Base-by-base conservation (phyloP, 2,329 filamentous ascomycete species). In the Raffaelea arxii region DNA sequence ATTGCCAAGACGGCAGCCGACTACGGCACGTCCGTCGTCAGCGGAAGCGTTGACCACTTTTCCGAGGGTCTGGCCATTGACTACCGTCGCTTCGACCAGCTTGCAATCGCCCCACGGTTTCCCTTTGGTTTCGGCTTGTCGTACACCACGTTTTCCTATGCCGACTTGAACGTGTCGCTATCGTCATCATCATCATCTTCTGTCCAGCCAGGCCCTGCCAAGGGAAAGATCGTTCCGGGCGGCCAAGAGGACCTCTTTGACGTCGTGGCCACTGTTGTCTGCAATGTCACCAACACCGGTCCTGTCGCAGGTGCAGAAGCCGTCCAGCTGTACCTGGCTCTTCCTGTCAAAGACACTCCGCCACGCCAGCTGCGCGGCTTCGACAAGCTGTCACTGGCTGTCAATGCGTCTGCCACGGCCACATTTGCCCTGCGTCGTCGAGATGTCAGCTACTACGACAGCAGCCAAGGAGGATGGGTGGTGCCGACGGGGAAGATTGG, bases 101-200 rank as follows among this genome's bases (percentile, higher is more conserved):
- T 69, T 9, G 65, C 65, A 32, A 77, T 82, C 51, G 70, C 65
- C 24, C 77, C 80, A 1, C 70, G 78, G 9, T 84, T 75, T 55
- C 77, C 78, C 48, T 84, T 84, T 52, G 80, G 80, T 6, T 77
- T 77, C 54, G 80, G 80, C 0, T 65, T 84, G 23, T 71, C 80
- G 14, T 87, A 86, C 64, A 85, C 84, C 2, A 79, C 71, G 23
- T 87, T 85, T 62, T 69, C 70, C 25, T 81, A 79, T 58, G 70
- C 73, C 16, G 64, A 68, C 48, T 65, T 82, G 11, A 63, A 63
- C 25, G 54, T 69, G 42, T 59, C 62, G 5, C 39, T n/a, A 6
- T 23, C 38, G 6, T 21, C 36, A 38, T 10, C 11, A 22, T 6
- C 7, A 37, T 18, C 7, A 32, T 64, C 65, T 4, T 59, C 58